These are phyloP conservation scores for Ceratocystis ficicola DNA, from an alignment of 2,329 filamentous ascomycete genomes.

Conservation along the genomic window DNA sequence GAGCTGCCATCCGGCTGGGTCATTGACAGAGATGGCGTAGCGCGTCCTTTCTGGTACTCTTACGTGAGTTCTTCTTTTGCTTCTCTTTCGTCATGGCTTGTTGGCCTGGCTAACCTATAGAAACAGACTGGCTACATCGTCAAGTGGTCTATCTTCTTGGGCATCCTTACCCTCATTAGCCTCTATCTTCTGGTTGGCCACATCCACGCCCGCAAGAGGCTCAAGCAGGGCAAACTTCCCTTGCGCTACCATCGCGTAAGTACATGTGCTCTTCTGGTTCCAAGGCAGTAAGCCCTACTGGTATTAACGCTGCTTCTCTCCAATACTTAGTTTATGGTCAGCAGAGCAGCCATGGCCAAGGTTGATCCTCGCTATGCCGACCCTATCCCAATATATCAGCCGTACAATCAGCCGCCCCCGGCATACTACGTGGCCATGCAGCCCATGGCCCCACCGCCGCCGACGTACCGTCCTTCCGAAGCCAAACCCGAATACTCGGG, in stretches of 20 bases:
- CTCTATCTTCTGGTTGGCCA: constrained; percentile 56
- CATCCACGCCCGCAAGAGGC: constrained; percentile 54
- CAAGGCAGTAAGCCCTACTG: background rate
- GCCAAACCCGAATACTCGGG: constrained; percentile 41
- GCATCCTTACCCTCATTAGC: constrained; percentile 46
- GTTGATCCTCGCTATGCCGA: constrained; percentile 41
- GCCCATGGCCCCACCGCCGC: constrained; percentile 42
- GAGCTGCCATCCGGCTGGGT: constrained; percentile 26
- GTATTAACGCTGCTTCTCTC: background rate
- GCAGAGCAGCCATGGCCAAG: constrained; percentile 34
- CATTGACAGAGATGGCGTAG: constrained; percentile 25
- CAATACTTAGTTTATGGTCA: constrained; percentile 39
- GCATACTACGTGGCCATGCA: constrained; percentile 38
- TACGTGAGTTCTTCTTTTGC: constrained; percentile 21
- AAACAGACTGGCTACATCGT: constrained; percentile 49
- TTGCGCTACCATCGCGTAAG: constrained; percentile 58
- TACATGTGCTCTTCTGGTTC: constrained; percentile 6
- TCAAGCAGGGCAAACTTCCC: constrained; percentile 53
- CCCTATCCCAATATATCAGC: constrained; percentile 32
- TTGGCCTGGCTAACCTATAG: constrained; percentile 15
- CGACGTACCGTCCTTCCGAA: constrained; percentile 44
- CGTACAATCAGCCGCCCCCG: constrained; percentile 26
- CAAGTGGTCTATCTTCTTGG: constrained; percentile 58
- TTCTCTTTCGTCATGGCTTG: background rate
- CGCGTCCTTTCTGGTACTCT: constrained; percentile 27